Evolutionary conservation across 305 asterid genomes (phyloP), one percentile per base, ranked within the genome.

Genomic region (Fraxinus floribunda): DNA sequence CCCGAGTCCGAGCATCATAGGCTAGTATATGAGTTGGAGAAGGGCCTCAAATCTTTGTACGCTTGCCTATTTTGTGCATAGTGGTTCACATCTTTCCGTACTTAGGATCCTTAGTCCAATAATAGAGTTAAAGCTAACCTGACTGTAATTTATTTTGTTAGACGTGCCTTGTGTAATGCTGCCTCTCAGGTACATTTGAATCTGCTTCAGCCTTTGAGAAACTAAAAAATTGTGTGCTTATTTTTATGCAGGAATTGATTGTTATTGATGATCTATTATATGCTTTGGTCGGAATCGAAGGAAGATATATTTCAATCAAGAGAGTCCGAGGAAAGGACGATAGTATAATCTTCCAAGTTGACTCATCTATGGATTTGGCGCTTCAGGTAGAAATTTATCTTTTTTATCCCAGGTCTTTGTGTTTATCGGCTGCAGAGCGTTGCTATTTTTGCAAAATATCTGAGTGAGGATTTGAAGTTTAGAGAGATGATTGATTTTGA

Each of bases 361-460:
- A 94, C 79, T 90, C 97, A 75, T 96, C 99, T 39, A 94, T 96
- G 99, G 99, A 94, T 91, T 89, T 96, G 85, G 89, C 96, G 64
- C 97, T 96, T 89, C 99, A 94, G 95, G 99, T 88, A 85, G 88
- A 87, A 71, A 72, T 79, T 4, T 78, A 70, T 78, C 46, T 32
- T 55, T n/a, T 30, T 62, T 16, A 32, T 78, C 34, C 78, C 85
- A 75, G 46, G 35, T 72, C 78, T 81, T 68, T 18, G 39, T 79
- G 77, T 71, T 75, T 66, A 68, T 35, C 80, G 35, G 82, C 52
- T 60, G 79, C 70, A 74, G 72, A 72, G 64, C 79, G 36, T 64
- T 82, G 29, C 80, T 29, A 49, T 77, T 71, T 68, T 39, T 72
- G n/a, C 76, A 15, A 32, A 35, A 41, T 24, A 34, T 32, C 49